phyloP scores from a whole-genome alignment of 257 asterid species.

The Salvia splendens region DNA sequence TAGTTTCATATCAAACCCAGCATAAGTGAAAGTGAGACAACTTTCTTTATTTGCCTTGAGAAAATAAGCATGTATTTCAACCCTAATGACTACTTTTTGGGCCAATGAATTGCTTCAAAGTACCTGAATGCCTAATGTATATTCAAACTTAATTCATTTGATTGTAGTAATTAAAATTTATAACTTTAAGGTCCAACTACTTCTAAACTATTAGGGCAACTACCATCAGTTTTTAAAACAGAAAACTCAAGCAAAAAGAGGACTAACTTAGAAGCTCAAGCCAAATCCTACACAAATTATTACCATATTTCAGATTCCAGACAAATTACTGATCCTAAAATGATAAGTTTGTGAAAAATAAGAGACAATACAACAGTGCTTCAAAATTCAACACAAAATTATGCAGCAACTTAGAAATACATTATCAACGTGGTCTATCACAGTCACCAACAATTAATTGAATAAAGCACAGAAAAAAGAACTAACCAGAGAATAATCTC shows the following conservation, averaged over 20 bases:
- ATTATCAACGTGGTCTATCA: background rate
- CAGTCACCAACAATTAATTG: background rate
- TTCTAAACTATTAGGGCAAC: background rate
- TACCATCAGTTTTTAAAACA: too few species aligned
- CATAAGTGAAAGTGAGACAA: too few species aligned
- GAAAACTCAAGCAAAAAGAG: background rate
- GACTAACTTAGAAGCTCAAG: background rate
- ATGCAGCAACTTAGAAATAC: background rate
- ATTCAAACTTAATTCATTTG: background rate
- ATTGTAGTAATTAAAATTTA: background rate
- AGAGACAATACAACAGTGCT: too few species aligned
- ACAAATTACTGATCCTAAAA: background rate
- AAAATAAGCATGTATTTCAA: too few species aligned
- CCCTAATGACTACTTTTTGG: background rate
- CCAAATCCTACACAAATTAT: background rate
- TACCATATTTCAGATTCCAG: background rate
- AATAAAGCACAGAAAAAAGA: background rate
- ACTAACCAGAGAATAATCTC: constrained; percentile 32
- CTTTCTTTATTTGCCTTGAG: too few species aligned
- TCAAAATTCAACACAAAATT: too few species aligned
- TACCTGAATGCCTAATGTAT: background rate
- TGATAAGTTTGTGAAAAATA: background rate
- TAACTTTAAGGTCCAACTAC: background rate
- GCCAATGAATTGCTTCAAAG: background rate
- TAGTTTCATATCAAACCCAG: too few species aligned